Conservation (phyloP, 768 basidiomycete genomes). For the Daedalea quercina region DNA sequence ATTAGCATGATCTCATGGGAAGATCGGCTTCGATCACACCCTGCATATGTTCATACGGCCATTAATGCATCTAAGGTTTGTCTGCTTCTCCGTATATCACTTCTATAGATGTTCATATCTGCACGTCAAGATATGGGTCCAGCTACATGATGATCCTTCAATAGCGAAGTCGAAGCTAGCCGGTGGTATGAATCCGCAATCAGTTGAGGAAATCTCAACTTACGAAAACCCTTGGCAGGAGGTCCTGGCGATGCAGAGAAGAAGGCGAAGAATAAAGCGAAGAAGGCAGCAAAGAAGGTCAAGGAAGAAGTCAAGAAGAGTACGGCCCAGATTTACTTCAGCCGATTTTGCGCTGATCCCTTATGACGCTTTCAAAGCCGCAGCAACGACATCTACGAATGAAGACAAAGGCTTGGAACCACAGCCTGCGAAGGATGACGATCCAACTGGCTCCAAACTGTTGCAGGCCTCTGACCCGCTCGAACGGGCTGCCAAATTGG, state of each 20-base stretch:
- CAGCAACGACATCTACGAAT: conserved; percentile 31
- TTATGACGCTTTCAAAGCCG: conserved; percentile 10
- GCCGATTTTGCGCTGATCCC: conserved; percentile 27
- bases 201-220: not conserved
- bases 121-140: conserved; percentile 59
- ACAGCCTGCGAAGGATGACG: conserved; percentile 60
- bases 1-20: conserved; percentile 76
- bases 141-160: conserved; percentile 64
- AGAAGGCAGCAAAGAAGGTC: conserved; percentile 65
- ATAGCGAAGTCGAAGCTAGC: conserved; percentile 31
- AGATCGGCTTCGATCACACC: conserved; percentile 70
- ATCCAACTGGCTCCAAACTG: conserved; percentile 75
- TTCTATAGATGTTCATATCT: not conserved
- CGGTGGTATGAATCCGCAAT: not conserved
- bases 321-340: too few species aligned
- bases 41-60: conserved; percentile 68
- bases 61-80: conserved; percentile 62
- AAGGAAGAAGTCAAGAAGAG: conserved; percentile 72
- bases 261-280: conserved; percentile 83
- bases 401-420: conserved; percentile 72
- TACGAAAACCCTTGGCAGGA: conserved; percentile 25
- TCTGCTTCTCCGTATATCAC: conserved; percentile 1
- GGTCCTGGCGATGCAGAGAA: conserved; percentile 58
- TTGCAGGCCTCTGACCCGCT: conserved; percentile 57
- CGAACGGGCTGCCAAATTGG: conserved; percentile 66